Evolutionary conservation across 2,329 filamentous ascomycete genomes (phyloP), one percentile per base, ranked within the genome.

Genomic region (Fusarium algeriense): DNA sequence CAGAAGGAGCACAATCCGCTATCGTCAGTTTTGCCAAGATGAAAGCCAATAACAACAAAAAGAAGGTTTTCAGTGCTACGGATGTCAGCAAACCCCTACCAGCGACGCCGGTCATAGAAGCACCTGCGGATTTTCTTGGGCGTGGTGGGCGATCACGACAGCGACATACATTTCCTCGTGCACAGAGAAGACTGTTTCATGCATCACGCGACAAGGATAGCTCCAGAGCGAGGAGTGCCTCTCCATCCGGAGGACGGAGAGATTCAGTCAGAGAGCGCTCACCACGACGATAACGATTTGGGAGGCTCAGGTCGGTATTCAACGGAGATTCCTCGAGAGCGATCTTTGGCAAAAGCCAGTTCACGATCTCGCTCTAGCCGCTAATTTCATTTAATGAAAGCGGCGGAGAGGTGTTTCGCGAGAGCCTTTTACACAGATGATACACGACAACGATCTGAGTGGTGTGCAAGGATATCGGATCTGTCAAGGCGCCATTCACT

Each of bases 11-110:
- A 19, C 63, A 70, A 20, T 56, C 58, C 15, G 78, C 79, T 34
- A 74, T 79, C 28, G 61, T 80, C 49, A 73, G 76, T 34, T 73
- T 80, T 32, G 77, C 75, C 7, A 56, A 34, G 7, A 54, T 69
- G 26, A 59, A 56, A 8, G 17, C 45, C 12, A 73, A 71, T 40
- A 49, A 41, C 37, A 52, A 15, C 32, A 45, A 35, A 11, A 61
- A 41, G 20, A 54, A 34, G 15, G 14, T 26, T 5, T 5, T 30
- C 2, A 46, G 28, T 43, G 23, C 43, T 17, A 9, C 26, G 7
- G 56, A 59, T 38, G 67, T 79, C 30, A 72, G 35, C 53, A 80
- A 80, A 20, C 78, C 78, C 1, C 73, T 80, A 4, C 78, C 78
- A 5, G 76, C 78, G 1, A 80, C 78, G 19, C 78, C 78, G 3